Conservation (phyloP, 2,329 filamentous ascomycete genomes). For the Metarhizium robertsii region DNA sequence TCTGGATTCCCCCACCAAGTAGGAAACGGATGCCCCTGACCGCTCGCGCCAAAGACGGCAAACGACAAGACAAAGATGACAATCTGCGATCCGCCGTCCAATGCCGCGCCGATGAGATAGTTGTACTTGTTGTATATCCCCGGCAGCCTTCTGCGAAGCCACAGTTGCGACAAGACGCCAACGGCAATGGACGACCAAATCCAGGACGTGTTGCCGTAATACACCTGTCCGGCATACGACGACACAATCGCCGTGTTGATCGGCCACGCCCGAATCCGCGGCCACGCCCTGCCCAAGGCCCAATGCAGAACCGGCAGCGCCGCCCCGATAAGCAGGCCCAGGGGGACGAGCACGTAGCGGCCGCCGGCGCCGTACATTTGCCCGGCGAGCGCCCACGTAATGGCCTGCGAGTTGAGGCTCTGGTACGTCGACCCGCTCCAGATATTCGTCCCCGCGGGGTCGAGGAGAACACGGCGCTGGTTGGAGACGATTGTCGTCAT, state of each 20-base stretch:
- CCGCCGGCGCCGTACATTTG: conserved; percentile 30
- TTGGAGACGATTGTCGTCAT: conserved; percentile 34
- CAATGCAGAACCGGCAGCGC: conserved; percentile 18
- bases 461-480: conserved; percentile 30
- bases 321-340: conserved; percentile 29
- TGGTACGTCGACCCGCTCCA: conserved; percentile 41
- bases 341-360: conserved; percentile 26
- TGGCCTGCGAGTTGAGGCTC: conserved; percentile 28
- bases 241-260: no score
- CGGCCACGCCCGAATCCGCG: no score
- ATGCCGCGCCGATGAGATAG: conserved; percentile 42
- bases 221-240: no score
- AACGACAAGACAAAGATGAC: conserved; percentile 31
- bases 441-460: conserved; percentile 30
- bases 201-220: no score
- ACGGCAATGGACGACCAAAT: conserved; percentile 15
- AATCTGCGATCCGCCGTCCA: conserved; percentile 38
- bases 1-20: conserved; percentile 33
- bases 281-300: not conserved
- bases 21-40: conserved; percentile 33
- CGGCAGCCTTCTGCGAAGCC: conserved; percentile 41
- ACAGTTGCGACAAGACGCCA: conserved; percentile 40
- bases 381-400: conserved; percentile 25
- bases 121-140: conserved; percentile 43
- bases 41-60: conserved; percentile 44